Evolutionary conservation across 768 basidiomycete genomes (phyloP), one percentile per base, ranked within the genome.

Genomic region (Boletus tomentosulus): DNA sequence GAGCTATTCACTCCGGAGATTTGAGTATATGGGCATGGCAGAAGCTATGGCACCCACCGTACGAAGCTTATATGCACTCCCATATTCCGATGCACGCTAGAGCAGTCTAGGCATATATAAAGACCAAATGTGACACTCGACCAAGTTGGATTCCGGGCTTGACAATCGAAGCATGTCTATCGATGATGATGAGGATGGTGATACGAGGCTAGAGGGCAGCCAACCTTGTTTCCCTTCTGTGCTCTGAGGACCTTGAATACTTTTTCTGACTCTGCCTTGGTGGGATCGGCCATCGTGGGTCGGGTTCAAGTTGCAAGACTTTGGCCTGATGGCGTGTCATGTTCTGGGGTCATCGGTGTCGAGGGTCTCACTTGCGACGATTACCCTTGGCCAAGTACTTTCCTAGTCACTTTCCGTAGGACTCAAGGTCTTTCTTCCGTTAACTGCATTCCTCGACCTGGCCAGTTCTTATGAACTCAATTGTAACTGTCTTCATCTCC

Each of bases 31-130:
- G 25, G 3, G 15, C 6, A 44, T 9, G 30, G 27, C 3, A 44
- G 34, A 33, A 12, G 27, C 24, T 35, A 38, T 30, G 35, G 48
- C 10, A 71, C 86, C 62, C 67, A 94, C 92, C 95, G 78, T 41
- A 99, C 96, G 64, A 99, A 99, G 58, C 85, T 90, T 71, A 99
- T 94, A 68, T 99, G 97, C 24, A 98, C 96, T 62, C 97, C 97
- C 84, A 98, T 86, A 69, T 96, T 98, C 50, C 97, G 79, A 73
- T 99, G 97, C 13, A 89, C 75, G 60, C 88, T 89, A 5, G 96
- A 98, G 77, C 97, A 99, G 55, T 99, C 95, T 31, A 98, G 76
- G 67, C 97, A 99, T 66, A 99, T 94, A 73, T 98, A 98, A 13
- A 98, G 86, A 33, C 92, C 96, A 67, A 89, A 99, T 0, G 93